phyloP scores from a whole-genome alignment of 73 alveolate species.

The Uronychia binucleata region DNA sequence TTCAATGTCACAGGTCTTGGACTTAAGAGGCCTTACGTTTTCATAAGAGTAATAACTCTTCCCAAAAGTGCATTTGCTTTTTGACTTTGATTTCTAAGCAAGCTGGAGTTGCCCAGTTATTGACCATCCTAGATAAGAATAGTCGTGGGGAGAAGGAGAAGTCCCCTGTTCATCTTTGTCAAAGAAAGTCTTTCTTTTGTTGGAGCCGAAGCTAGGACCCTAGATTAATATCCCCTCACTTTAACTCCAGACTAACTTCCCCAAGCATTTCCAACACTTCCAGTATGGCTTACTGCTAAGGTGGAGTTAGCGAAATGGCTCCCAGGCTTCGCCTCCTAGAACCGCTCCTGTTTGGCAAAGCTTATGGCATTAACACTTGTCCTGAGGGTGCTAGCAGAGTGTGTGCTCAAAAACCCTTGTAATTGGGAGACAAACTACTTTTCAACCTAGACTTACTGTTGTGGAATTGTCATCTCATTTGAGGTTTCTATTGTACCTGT shows the following conservation, averaged over 20 bases:
- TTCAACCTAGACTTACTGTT: too few relatives aligned
- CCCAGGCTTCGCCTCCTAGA: neutral
- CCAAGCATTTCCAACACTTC: neutral
- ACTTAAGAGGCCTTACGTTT: neutral
- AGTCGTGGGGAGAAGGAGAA: neutral
- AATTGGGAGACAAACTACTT: too few relatives aligned
- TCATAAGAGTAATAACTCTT: neutral
- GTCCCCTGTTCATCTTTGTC: neutral
- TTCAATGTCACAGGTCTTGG: neutral
- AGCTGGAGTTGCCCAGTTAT: neutral
- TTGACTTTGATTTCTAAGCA: neutral
- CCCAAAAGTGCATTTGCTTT: neutral
- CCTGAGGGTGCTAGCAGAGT: neutral
- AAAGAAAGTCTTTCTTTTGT: neutral
- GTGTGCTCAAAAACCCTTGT: neutral
- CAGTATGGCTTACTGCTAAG: neutral
- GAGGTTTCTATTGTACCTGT: too few relatives aligned
- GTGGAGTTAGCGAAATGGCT: neutral
- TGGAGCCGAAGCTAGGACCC: neutral
- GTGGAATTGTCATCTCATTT: too few relatives aligned
- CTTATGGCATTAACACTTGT: neutral
- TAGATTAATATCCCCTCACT: neutral
- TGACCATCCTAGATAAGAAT: neutral
- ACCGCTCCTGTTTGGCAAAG: neutral
- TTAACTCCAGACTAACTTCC: neutral